Percentiles rank a stretch among this genome's conserved stretches.
Conservation (phyloP, 352 stramenopile genomes). For the Peronospora tabacina region DNA sequence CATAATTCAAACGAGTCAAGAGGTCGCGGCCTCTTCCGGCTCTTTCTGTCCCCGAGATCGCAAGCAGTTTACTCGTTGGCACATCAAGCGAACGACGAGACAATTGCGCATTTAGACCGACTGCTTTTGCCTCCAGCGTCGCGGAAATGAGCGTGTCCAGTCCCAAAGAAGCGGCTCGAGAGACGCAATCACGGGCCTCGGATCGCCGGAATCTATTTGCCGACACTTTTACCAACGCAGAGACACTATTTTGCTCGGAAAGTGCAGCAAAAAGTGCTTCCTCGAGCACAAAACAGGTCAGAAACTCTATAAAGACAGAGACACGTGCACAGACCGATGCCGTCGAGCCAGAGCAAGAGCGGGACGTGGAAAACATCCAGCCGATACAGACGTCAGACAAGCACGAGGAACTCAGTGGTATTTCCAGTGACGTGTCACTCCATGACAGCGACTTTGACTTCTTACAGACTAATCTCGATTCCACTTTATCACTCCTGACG, state of each 20-base stretch:
- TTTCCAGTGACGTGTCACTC: constrained; percentile 39
- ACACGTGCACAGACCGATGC: background rate
- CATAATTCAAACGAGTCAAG: constrained; percentile 15
- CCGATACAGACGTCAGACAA: background rate
- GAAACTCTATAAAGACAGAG: background rate
- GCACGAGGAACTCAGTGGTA: constrained; percentile 42
- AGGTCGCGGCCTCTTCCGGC: background rate
- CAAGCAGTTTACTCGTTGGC: background rate
- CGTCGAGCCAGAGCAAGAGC: constrained; percentile 12
- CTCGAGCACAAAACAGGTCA: constrained; percentile 3
- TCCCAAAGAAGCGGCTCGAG: constrained; percentile 3
- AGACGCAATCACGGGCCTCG: background rate
- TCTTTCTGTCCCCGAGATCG: background rate
- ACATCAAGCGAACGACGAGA: constrained; percentile 3
- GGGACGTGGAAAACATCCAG: constrained; percentile 5
- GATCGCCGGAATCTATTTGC: constrained; percentile 1
- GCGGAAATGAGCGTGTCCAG: constrained; percentile 15
- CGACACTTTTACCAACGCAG: background rate
- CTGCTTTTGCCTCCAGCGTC: background rate
- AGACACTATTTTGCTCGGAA: background rate
- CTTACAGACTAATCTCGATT: constrained; percentile 21
- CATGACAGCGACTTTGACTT: constrained; percentile 54
- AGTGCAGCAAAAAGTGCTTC: background rate
- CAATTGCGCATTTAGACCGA: background rate
- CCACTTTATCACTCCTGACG: constrained; percentile 45